Evolutionary conservation across 495 filamentous ascomycete genomes (phyloP).

Genomic region (Ramalina intermedia): DNA sequence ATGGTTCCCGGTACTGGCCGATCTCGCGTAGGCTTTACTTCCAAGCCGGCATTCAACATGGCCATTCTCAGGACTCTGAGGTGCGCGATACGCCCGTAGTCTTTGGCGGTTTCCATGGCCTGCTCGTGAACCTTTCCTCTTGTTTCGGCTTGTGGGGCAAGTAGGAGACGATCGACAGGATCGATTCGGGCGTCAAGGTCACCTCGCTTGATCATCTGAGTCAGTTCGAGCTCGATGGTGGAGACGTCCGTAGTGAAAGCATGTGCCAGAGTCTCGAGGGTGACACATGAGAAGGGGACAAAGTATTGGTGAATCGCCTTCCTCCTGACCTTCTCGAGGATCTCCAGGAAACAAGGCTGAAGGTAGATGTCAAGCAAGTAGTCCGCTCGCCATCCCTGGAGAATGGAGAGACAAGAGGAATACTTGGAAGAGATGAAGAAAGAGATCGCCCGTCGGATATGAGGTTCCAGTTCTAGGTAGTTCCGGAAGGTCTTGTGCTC

Average conservation of each 20-base stretch:
- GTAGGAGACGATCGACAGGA: constrained; percentile 62
- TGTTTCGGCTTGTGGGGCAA: constrained; percentile 48
- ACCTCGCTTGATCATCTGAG: constrained; percentile 56
- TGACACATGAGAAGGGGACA: constrained; percentile 64
- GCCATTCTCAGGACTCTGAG: constrained; percentile 63
- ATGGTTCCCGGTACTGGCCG: neutral
- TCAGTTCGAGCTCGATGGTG: constrained; percentile 61
- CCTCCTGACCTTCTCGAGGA: constrained; percentile 62
- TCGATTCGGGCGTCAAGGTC: constrained; percentile 72
- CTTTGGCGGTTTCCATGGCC: constrained; percentile 48
- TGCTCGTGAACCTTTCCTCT: constrained; percentile 52
- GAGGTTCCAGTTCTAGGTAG: constrained; percentile 86
- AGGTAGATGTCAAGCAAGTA: constrained; percentile 85
- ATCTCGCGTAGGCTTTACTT: constrained; percentile 34
- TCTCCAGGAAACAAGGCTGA: constrained; percentile 50
- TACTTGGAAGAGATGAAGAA: constrained; percentile 85
- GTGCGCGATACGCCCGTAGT: constrained; percentile 59
- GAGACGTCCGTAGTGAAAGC: constrained; percentile 44
- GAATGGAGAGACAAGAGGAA: constrained; percentile 61
- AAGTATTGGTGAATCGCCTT: constrained; percentile 91
- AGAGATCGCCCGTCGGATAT: constrained; percentile 77
- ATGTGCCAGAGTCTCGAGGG: constrained; percentile 50
- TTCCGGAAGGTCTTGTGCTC: constrained; percentile 67
- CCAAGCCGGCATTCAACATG: constrained; percentile 57
- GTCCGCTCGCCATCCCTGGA: constrained; percentile 68